Conservation (phyloP, 805 yeast genomes). For the Schwanniomyces occidentalis region DNA sequence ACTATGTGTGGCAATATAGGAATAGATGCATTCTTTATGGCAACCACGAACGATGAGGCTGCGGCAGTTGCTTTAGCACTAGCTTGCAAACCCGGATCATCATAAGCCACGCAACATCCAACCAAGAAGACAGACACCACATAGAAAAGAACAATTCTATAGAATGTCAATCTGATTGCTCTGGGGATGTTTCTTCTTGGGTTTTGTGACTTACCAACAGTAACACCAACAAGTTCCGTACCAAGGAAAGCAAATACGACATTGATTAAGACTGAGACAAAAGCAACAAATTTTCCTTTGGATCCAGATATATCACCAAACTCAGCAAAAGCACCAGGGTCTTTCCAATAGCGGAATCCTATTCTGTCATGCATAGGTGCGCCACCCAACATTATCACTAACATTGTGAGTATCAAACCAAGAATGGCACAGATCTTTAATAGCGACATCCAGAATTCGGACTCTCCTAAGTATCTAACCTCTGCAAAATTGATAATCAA, state of each 20-base stretch:
- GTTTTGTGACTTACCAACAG: constrained; percentile 15
- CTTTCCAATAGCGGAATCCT: constrained; percentile 3
- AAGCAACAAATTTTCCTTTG: constrained; percentile 54
- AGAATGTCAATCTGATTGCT: constrained; percentile 21
- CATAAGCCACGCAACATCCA: constrained; percentile 17
- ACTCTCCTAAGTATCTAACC: constrained; percentile 5
- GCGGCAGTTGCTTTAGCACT: constrained; percentile 48
- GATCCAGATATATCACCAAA: constrained; percentile 29
- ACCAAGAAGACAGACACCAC: constrained; percentile 17
- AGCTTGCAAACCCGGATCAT: constrained; percentile 10
- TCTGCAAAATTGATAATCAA: constrained; percentile 3
- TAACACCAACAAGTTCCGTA: constrained; percentile 3
- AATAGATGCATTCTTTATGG: constrained; percentile 60
- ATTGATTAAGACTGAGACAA: constrained; percentile 19
- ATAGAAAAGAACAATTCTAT: constrained; percentile 21
- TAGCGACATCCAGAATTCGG: constrained; percentile 2
- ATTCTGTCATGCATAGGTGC: not conserved
- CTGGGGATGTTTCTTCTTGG: constrained; percentile 21
- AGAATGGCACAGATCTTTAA: not conserved
- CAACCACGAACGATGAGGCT: constrained; percentile 77
- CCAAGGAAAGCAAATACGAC: constrained; percentile 2
- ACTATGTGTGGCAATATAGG: constrained; percentile 62
- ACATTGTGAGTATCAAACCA: not conserved
- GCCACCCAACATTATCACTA: constrained; percentile 1
- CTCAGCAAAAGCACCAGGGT: constrained; percentile 40